Percentiles rank a stretch among this genome's conserved stretches.
phyloP scores from a whole-genome alignment of 805 yeast species.

The Wickerhamiella australiensis region DNA sequence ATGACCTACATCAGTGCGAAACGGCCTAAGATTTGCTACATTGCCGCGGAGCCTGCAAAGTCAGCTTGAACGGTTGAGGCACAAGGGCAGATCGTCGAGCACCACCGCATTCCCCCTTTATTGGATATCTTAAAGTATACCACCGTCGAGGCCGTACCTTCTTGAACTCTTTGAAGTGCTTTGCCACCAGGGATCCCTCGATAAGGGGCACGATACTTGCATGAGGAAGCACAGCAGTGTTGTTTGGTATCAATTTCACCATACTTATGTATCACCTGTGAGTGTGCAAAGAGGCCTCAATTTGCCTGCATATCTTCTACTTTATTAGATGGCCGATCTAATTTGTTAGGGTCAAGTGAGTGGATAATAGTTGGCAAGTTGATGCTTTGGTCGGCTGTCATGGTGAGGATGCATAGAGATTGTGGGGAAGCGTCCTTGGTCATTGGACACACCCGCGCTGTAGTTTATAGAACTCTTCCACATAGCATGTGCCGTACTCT shows the following conservation, averaged over 20 bases:
- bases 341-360: neutral
- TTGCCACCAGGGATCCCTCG: constrained; percentile 83
- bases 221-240: constrained; percentile 40
- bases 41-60: constrained; percentile 70
- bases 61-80: constrained; percentile 69
- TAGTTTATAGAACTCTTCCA: too few relatives aligned
- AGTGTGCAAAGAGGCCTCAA: constrained; percentile 51
- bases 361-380: neutral
- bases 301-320: constrained; percentile 70
- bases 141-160: constrained; percentile 28
- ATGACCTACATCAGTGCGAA: constrained; percentile 62
- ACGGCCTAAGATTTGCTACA: constrained; percentile 54
- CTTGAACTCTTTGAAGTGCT: constrained; percentile 82
- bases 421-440: too few relatives aligned
- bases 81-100: constrained; percentile 41
- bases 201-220: constrained; percentile 90
- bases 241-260: constrained; percentile 83
- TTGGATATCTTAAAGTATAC: constrained; percentile 58
- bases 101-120: constrained; percentile 59
- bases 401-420: too few relatives aligned
- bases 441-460: too few relatives aligned
- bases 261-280: constrained; percentile 61
- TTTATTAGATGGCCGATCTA: constrained; percentile 22
- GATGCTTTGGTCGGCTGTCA: too few relatives aligned
- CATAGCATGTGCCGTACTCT: too few relatives aligned